Conservation (phyloP, 192 early-diverging fungal species). For the Coemansia sp. region DNA sequence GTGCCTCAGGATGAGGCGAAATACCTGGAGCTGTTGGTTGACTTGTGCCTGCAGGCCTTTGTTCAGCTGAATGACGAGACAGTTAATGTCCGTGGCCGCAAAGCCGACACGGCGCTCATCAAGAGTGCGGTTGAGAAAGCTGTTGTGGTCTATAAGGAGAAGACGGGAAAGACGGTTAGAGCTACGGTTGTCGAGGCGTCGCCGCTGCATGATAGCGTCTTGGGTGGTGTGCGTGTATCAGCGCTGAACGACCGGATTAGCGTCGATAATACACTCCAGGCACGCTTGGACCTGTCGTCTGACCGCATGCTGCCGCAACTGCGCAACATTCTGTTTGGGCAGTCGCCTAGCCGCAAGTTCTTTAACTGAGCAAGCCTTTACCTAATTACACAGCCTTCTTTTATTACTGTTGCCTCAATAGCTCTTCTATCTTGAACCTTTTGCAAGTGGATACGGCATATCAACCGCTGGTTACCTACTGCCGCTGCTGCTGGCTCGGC, state of each 20-base stretch:
- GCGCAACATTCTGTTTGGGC: conserved; percentile 86
- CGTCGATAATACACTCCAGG: conserved; percentile 87
- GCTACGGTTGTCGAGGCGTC: conserved; percentile 54
- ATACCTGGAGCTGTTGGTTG: conserved; percentile 69
- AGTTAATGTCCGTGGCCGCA: conserved; percentile 69
- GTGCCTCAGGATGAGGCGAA: conserved; percentile 61
- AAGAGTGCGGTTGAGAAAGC: conserved; percentile 56
- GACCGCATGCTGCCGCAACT: conserved; percentile 93
- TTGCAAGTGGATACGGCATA: not conserved
- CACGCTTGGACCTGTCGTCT: conserved; percentile 78
- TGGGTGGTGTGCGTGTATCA: conserved; percentile 86
- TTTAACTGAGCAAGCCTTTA: conserved; percentile 55
- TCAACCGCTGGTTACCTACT: not conserved
- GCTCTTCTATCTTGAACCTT: not conserved
- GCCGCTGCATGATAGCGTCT: conserved; percentile 70
- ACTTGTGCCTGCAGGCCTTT: conserved; percentile 69
- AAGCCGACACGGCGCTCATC: conserved; percentile 65
- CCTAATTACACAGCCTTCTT: not conserved
- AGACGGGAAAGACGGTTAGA: conserved; percentile 42
- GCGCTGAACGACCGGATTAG: conserved; percentile 75
- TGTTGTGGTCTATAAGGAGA: conserved; percentile 58
- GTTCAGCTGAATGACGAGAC: conserved; percentile 83
- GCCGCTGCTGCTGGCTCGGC: not conserved
- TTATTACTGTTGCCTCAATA: not conserved
- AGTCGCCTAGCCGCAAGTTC: conserved; percentile 87